Evolutionary conservation across 352 stramenopile genomes (phyloP).

Genomic region (Phytophthora nicotianae): DNA sequence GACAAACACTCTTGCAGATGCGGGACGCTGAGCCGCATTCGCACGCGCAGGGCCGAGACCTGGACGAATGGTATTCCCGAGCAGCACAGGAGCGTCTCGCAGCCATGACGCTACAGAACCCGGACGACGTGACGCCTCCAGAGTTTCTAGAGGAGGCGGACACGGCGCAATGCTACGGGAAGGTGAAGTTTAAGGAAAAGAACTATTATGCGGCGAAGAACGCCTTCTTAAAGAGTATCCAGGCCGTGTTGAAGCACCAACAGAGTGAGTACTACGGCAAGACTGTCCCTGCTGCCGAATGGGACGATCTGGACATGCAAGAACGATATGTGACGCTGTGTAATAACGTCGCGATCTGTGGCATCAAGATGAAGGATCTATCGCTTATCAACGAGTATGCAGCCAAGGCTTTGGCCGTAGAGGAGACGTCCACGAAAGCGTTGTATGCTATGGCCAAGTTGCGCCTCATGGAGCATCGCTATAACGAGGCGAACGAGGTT

Average conservation of each 20-base stretch:
- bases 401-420: constrained; percentile 54
- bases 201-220: constrained; percentile 74
- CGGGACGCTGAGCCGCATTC: constrained; percentile 34
- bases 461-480: constrained; percentile 64
- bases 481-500: constrained; percentile 48
- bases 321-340: constrained; percentile 69
- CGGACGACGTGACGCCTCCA: constrained; percentile 23
- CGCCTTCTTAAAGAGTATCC: constrained; percentile 62
- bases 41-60: constrained; percentile 30
- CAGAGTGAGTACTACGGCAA: constrained; percentile 56
- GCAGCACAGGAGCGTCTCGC: constrained; percentile 33
- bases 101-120: constrained; percentile 19
- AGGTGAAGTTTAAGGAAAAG: constrained; percentile 64
- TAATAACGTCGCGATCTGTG: constrained; percentile 80
- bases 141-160: constrained; percentile 49
- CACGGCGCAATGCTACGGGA: constrained; percentile 60
- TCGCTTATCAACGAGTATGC: constrained; percentile 66
- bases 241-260: constrained; percentile 45
- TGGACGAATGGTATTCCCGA: constrained; percentile 53
- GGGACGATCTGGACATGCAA: constrained; percentile 46
- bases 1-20: constrained; percentile 56
- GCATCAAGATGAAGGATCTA: constrained; percentile 64
- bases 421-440: constrained; percentile 58
- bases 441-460: constrained; percentile 76
- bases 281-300: constrained; percentile 36